These are phyloP conservation scores for Staphylotrichum tortipilum DNA, from an alignment of 495 filamentous ascomycete genomes.

Conservation along the genomic window DNA sequence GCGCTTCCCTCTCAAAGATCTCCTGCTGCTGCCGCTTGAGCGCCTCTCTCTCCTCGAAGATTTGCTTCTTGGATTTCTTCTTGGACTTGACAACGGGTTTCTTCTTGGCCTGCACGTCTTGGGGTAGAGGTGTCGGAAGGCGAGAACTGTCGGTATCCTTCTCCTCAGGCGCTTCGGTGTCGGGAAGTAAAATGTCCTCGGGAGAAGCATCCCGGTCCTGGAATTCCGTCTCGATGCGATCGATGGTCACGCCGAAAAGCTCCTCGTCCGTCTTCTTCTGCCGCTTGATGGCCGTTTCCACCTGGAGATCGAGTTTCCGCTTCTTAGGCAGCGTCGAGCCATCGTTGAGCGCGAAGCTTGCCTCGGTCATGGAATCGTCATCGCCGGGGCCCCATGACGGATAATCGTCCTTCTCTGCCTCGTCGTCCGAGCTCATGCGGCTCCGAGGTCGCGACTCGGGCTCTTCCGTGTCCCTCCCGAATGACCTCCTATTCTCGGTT, in stretches of 20 bases:
- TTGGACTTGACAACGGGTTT: constrained; percentile 41
- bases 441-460: constrained; percentile 73
- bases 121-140: constrained; percentile 33
- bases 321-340: constrained; percentile 46
- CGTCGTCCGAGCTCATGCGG: constrained; percentile 61
- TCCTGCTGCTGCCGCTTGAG: constrained; percentile 43
- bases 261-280: constrained; percentile 70
- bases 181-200: constrained; percentile 32
- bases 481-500: constrained; percentile 39
- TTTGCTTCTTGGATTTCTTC: constrained; percentile 66
- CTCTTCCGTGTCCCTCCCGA: constrained; percentile 68
- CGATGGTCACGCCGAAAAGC: constrained; percentile 56
- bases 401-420: constrained; percentile 56
- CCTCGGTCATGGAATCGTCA: constrained; percentile 50
- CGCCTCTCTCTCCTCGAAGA: constrained; percentile 60
- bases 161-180: constrained; percentile 26
- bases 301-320: constrained; percentile 56
- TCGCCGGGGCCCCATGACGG: constrained; percentile 34
- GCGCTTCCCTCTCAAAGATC: constrained; percentile 30
- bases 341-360: constrained; percentile 41
- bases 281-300: constrained; percentile 56
- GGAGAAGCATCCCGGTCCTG: constrained; percentile 27
- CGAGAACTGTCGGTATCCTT: constrained; percentile 35
- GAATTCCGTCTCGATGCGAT: constrained; percentile 42
- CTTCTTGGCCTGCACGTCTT: constrained; percentile 31